A percentile compares a stretch with the other conserved stretches of the same genome.
phyloP scores from a whole-genome alignment of 2,329 filamentous ascomycete genomes.

The Aspergillus sergii region DNA sequence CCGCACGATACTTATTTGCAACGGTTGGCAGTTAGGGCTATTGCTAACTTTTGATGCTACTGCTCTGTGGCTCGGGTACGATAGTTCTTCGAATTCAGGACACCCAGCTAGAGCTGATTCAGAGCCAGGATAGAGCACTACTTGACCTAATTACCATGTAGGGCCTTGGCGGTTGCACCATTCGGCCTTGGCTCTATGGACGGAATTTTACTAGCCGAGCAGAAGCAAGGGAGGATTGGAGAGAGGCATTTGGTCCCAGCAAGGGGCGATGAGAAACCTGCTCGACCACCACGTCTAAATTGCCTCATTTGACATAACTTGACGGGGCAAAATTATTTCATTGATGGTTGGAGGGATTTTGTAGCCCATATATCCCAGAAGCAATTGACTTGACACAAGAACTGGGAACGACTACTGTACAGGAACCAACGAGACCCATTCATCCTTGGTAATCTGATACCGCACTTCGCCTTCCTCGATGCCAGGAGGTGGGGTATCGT shows the following conservation, averaged over 20 bases:
- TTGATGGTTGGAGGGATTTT: background rate
- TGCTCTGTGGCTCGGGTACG: background rate
- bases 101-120: background rate
- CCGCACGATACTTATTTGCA: background rate
- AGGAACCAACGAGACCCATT: slow-evolving; percentile 3
- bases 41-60: background rate
- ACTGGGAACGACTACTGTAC: background rate
- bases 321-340: background rate
- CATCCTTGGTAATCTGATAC: slow-evolving; percentile 17
- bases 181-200: background rate
- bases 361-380: background rate
- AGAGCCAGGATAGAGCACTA: background rate
- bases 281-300: background rate
- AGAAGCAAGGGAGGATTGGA: background rate
- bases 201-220: background rate
- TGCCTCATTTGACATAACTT: background rate
- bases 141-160: background rate
- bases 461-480: slow-evolving; percentile 19
- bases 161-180: background rate
- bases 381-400: background rate
- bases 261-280: background rate
- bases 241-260: background rate
- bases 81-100: background rate
- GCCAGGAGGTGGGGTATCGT: slow-evolving; percentile 14
- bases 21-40: background rate